Conservation (phyloP, 2,329 filamentous ascomycete species). For the Moelleriella libera region DNA sequence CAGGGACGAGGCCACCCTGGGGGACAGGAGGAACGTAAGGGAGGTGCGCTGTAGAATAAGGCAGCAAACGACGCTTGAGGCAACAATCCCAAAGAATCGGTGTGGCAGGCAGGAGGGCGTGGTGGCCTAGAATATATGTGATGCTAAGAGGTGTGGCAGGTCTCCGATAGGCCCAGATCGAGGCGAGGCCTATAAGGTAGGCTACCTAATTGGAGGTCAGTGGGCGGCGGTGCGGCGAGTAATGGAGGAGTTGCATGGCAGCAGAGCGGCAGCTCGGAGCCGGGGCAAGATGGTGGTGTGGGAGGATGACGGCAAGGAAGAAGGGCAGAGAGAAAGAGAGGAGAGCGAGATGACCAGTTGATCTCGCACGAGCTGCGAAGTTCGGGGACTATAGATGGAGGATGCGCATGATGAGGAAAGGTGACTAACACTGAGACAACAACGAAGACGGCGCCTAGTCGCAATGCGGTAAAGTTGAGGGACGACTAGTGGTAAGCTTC, state of each 20-base stretch:
- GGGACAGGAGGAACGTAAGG: slow-evolving; percentile 1
- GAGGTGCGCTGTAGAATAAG: slow-evolving; percentile 2
- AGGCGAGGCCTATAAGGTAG: slow-evolving; percentile 5
- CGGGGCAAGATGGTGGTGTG: not conserved
- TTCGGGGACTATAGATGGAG: not conserved
- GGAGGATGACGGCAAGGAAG: not conserved
- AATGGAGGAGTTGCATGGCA: not conserved
- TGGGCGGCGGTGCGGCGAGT: slow-evolving; percentile 5
- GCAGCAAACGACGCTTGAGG: slow-evolving; percentile 7
- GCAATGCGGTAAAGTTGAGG: not conserved
- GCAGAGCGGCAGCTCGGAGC: not conserved
- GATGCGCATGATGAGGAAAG: not conserved
- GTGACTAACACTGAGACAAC: slow-evolving; percentile 6
- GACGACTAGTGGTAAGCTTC: not conserved
- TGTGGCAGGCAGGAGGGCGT: slow-evolving; percentile 2
- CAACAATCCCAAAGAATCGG: slow-evolving; percentile 9
- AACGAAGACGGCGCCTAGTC: not conserved
- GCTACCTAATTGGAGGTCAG: slow-evolving; percentile 8
- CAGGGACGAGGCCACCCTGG: not conserved
- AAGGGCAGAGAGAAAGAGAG: not conserved
- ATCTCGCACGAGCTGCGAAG: not conserved
- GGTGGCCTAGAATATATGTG: slow-evolving; percentile 3
- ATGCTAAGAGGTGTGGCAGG: slow-evolving; percentile 10
- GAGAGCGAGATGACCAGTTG: not conserved
- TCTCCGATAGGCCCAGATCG: slow-evolving; percentile 17